Percentiles rank a stretch among this genome's conserved stretches.
Conservation (phyloP, 495 filamentous ascomycete genomes). For the Penicillium tannophilum region DNA sequence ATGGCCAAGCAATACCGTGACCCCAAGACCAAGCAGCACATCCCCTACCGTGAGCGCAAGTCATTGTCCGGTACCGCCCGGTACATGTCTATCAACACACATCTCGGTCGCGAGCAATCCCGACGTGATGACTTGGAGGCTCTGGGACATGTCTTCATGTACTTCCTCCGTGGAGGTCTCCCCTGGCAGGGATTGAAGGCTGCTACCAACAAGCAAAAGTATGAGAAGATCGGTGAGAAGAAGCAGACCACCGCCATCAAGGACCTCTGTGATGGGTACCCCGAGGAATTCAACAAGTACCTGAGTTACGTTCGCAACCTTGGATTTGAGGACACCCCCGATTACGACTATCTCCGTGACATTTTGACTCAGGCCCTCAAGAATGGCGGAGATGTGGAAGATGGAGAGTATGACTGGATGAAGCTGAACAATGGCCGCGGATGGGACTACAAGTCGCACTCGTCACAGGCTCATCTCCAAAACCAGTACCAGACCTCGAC, state of each 20-base stretch:
- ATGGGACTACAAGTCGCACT: conserved; percentile 91
- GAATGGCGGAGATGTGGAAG: conserved; percentile 90
- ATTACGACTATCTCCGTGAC: conserved; percentile 97
- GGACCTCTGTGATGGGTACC: conserved; percentile 94
- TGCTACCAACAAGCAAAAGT: conserved; percentile 99
- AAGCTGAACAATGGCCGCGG: conserved; percentile 94
- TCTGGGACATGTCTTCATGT: conserved; percentile 98
- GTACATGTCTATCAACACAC: conserved; percentile 99
- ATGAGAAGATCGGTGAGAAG: conserved; percentile 99
- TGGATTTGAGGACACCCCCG: conserved; percentile 96
- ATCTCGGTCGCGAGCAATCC: conserved; percentile 94
- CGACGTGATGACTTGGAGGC: conserved; percentile 96
- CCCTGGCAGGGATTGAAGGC: conserved; percentile 99
- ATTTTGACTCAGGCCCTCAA: conserved; percentile 97
- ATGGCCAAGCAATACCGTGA: conserved; percentile 99
- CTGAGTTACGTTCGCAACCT: conserved; percentile 96
- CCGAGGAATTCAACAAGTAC: conserved; percentile 97
- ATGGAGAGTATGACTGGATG: conserved; percentile 99
- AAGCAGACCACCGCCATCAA: conserved; percentile 98
- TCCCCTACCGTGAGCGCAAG: conserved; percentile 97
- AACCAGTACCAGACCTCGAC: conserved; percentile 76
- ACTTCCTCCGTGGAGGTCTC: conserved; percentile 93
- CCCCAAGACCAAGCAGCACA: conserved; percentile 99
- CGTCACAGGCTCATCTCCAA: conserved; percentile 73
- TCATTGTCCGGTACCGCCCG: conserved; percentile 95